A percentile compares a stretch with the other conserved stretches of the same genome.
Evolutionary conservation across 495 filamentous ascomycete species (phyloP).

Genomic region (Neurospora africana): DNA sequence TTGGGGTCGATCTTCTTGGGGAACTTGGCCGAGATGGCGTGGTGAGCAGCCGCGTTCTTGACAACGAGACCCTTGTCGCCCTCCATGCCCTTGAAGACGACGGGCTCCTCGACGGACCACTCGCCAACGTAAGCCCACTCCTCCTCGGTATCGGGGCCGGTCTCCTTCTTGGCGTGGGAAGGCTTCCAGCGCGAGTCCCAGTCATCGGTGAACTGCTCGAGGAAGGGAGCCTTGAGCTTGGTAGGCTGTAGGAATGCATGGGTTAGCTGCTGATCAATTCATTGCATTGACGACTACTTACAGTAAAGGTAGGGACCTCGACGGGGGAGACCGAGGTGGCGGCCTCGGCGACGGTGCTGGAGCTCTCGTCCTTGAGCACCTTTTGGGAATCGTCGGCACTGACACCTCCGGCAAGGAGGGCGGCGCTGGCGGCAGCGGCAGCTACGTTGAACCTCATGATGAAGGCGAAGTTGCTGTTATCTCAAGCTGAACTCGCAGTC

Average conservation of each 20-base stretch:
- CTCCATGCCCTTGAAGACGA: conserved; percentile 84
- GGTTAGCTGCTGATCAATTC: conserved; percentile 27
- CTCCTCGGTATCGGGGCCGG: conserved; percentile 64
- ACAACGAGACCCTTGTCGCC: conserved; percentile 94
- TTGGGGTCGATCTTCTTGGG: conserved; percentile 93
- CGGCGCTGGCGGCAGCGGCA: conserved; percentile 58
- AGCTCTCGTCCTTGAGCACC: conserved; percentile 35
- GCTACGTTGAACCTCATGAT: conserved; percentile 69
- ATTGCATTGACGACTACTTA: conserved; percentile 40
- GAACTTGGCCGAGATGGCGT: conserved; percentile 99
- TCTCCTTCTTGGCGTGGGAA: conserved; percentile 92
- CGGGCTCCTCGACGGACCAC: conserved; percentile 94
- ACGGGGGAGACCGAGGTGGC: conserved; percentile 41
- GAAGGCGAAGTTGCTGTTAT: conserved; percentile 8
- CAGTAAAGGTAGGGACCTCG: conserved; percentile 78
- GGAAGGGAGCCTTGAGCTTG: conserved; percentile 80
- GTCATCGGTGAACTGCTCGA: conserved; percentile 96
- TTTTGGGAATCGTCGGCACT: conserved; percentile 62
- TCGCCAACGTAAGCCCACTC: conserved; percentile 97
- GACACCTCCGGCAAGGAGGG: conserved; percentile 56
- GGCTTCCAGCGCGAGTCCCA: conserved; percentile 89
- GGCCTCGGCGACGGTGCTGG: conserved; percentile 34
- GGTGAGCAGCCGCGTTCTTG: conserved; percentile 88
- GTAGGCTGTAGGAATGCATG: conserved; percentile 54
- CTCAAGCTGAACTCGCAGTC: conserved; percentile 8